Base-by-base conservation (phyloP, 495 filamentous ascomycete species). In the Bryoglossum gracile region DNA sequence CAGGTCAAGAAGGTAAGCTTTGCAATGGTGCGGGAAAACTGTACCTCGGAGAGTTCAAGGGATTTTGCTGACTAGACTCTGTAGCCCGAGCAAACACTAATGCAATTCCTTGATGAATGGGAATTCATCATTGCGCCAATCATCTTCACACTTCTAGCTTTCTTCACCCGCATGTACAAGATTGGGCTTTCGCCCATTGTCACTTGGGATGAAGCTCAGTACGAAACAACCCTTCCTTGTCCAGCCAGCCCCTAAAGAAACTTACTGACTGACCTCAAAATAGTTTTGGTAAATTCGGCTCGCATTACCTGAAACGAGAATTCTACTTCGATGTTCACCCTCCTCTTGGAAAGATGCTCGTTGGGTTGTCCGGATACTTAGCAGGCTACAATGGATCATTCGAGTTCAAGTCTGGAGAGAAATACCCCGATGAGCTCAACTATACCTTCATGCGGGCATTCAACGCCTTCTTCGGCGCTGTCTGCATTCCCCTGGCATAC, bases 291-390 rank as follows among this genome's bases (percentile, higher is more conserved):
- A 98, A 98, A 68, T 98, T 98, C 67, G 92, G 92, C 51, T 96
- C 91, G 56, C 90, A 98, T 67, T 98, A 98, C 62, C 77, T 98
- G 49, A 96, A 98, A 61, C 87, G 91, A 58, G 94, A 97, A 68
- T 94, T 97, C 73, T 98, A 97, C 78, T 98, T 98, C 70, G 92
- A 98, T 75, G 92, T 97, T 26, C 87, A 98, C 65, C 92, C 92
- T 44, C 92, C 92, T 37, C 78, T 97, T 37, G 92, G 92, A 60
- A 98, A 98, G 74, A 96, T 98, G 78, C 78, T 98, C 19, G 94
- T 98, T 53, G 92, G 92, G 37, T 76, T 98, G 46, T 97, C 92
- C 10, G 92, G 92, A 57, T 91, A 89, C 58, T 72, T 98, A 46
- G 92, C 92, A 28, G 91, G 91, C 43, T 98, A 98, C 73, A 98